Evolutionary conservation across 495 filamentous ascomycete species (phyloP).

Genomic region (Talaromyces trachyspermus): DNA sequence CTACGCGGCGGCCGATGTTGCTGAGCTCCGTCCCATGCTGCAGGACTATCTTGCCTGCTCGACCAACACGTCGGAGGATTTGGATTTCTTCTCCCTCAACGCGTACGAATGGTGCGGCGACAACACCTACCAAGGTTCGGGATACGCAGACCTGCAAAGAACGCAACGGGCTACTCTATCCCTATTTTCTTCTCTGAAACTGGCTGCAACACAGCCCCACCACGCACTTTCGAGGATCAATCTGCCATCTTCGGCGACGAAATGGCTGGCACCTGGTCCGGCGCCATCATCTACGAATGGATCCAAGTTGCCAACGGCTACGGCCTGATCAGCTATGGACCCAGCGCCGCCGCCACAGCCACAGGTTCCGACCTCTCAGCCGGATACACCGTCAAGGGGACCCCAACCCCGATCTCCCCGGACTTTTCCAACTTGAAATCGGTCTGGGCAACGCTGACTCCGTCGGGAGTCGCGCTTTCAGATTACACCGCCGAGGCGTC

Average conservation of each 20-base stretch:
- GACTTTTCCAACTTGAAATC: slow-evolving; percentile 72
- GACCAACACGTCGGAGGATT: slow-evolving; percentile 54
- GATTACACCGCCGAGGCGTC: slow-evolving; percentile 56
- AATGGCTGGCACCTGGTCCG: slow-evolving; percentile 73
- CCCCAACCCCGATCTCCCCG: slow-evolving; percentile 63
- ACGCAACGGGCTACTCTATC: slow-evolving; percentile 53
- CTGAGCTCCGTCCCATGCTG: slow-evolving; percentile 71
- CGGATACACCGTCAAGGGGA: slow-evolving; percentile 63
- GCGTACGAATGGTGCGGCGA: slow-evolving; percentile 83
- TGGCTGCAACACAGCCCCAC: slow-evolving; percentile 60
- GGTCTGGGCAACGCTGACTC: slow-evolving; percentile 67
- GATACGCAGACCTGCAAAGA: slow-evolving; percentile 60
- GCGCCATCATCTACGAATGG: slow-evolving; percentile 85
- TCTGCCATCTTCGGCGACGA: slow-evolving; percentile 62
- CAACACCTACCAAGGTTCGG: slow-evolving; percentile 56
- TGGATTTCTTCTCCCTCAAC: slow-evolving; percentile 83
- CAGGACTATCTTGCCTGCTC: slow-evolving; percentile 85
- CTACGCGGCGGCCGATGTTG: slow-evolving; percentile 86
- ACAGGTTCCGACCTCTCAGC: slow-evolving; percentile 45
- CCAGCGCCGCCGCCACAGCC: slow-evolving; percentile 25
- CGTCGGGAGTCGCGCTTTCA: slow-evolving; percentile 56
- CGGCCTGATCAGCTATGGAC: slow-evolving; percentile 74
- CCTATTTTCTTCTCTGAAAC: slow-evolving; percentile 86
- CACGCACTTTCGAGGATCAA: slow-evolving; percentile 72
- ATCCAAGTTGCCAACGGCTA: slow-evolving; percentile 81